A percentile compares a stretch with the other conserved stretches of the same genome.
Evolutionary conservation across 331 rosid genomes (phyloP).

Genomic region (Malus hybrid): DNA sequence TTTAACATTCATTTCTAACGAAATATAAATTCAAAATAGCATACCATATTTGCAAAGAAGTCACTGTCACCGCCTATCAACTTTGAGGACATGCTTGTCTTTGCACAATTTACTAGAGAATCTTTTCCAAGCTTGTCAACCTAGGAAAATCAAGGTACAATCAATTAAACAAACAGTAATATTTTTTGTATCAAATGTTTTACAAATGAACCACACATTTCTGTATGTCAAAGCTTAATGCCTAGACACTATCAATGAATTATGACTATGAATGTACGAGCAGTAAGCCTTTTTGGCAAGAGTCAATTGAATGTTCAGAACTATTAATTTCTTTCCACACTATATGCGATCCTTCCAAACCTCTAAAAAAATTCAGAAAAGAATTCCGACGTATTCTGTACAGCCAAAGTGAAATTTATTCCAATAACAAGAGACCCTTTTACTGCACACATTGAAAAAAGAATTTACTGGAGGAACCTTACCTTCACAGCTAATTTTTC

Average conservation of each 20-base stretch:
- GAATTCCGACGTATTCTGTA: neutral
- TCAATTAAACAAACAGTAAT: constrained; percentile 1
- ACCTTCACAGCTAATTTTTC: constrained; percentile 91
- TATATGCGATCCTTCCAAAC: neutral
- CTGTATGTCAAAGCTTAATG: neutral
- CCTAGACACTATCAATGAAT: neutral
- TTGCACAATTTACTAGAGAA: constrained; percentile 85
- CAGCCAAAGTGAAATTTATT: neutral
- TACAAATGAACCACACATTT: neutral
- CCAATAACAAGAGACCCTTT: neutral
- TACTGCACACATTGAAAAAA: neutral
- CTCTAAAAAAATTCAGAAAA: neutral
- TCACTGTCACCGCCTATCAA: constrained; percentile 89
- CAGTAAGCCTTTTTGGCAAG: neutral
- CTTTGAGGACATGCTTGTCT: constrained; percentile 99
- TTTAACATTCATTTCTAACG: neutral
- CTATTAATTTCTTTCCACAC: neutral
- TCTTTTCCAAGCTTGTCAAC: constrained; percentile 96
- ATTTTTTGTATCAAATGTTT: neutral
- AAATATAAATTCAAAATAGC: neutral
- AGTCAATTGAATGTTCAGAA: neutral
- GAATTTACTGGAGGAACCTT: constrained; percentile 1
- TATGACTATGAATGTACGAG: neutral
- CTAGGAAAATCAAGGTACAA: constrained; percentile 25
- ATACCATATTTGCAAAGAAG: constrained; percentile 88